These are phyloP conservation scores for Halenospora varia DNA, from an alignment of 495 filamentous ascomycete genomes.

Conservation along the genomic window DNA sequence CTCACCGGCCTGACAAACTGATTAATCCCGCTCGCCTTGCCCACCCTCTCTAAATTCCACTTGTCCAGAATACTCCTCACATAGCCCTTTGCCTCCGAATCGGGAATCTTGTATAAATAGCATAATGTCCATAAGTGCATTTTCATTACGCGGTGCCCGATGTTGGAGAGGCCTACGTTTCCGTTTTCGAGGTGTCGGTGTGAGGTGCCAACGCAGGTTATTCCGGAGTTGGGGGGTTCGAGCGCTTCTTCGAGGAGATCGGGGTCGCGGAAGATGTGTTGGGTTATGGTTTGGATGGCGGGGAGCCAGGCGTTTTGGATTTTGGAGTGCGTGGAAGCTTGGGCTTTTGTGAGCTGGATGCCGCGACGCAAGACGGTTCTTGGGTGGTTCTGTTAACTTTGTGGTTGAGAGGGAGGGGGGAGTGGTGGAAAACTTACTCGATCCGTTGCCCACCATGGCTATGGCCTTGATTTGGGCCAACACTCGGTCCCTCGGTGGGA, in stretches of 20 bases:
- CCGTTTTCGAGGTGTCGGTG: constrained; percentile 3
- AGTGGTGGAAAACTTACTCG: too few relatives aligned
- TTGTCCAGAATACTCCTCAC: constrained; percentile 3
- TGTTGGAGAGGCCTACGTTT: constrained; percentile 7
- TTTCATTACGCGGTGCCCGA: constrained; percentile 14
- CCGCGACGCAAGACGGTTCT: too few relatives aligned
- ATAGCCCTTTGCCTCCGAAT: not conserved
- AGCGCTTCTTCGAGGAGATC: constrained; percentile 21
- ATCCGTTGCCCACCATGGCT: too few relatives aligned
- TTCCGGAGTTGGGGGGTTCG: constrained; percentile 9
- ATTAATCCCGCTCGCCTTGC: constrained; percentile 3
- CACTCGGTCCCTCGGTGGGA: too few relatives aligned
- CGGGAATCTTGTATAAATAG: constrained; percentile 9
- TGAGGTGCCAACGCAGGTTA: constrained; percentile 8
- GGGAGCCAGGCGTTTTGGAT: too few relatives aligned
- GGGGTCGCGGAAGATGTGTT: constrained; percentile 10
- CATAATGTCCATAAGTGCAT: constrained; percentile 9
- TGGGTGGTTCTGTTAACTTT: too few relatives aligned
- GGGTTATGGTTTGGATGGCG: constrained; percentile 9
- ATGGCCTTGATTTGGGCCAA: too few relatives aligned
- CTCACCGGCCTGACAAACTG: constrained; percentile 5
- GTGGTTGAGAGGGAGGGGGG: too few relatives aligned
- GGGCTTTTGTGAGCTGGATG: too few relatives aligned
- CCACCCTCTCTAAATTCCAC: not conserved
- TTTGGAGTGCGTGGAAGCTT: too few relatives aligned